Conservation (phyloP, 148 eudicot genomes). For the Cornus suecica region DNA sequence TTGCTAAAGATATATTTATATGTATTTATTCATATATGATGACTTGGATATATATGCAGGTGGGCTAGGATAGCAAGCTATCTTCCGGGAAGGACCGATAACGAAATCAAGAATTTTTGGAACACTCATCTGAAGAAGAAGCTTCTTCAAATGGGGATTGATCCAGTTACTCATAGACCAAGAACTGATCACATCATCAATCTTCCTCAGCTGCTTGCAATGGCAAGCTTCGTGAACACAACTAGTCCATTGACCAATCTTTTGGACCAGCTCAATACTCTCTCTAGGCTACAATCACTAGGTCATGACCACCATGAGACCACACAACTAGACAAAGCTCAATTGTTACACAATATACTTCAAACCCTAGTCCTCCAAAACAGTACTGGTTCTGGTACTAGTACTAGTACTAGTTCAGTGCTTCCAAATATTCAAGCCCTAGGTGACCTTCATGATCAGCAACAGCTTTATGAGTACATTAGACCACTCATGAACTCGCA, state of each 20-base stretch:
- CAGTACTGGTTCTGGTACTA: too few relatives aligned
- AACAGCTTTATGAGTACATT: slow-evolving; percentile 15
- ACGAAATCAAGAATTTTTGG: slow-evolving; percentile 56
- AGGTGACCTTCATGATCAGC: slow-evolving; percentile 13
- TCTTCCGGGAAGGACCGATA: slow-evolving; percentile 59
- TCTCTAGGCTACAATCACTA: slow-evolving; percentile 11
- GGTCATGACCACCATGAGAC: slow-evolving; percentile 11
- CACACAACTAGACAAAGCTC: slow-evolving; percentile 45
- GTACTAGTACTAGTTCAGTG: slow-evolving; percentile 22
- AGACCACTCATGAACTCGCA: slow-evolving; percentile 8
- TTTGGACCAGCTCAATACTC: slow-evolving; percentile 5
- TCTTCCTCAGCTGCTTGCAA: slow-evolving; percentile 49
- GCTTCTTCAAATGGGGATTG: slow-evolving; percentile 63
- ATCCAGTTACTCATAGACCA: slow-evolving; percentile 57
- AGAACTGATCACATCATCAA: slow-evolving; percentile 44
- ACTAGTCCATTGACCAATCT: too few relatives aligned
- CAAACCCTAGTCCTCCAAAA: slow-evolving; percentile 26
- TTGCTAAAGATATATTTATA: too few relatives aligned
- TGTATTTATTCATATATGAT: too few relatives aligned
- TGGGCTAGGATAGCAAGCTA: slow-evolving; percentile 56
- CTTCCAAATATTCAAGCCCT: slow-evolving; percentile 19
- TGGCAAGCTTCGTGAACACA: neutral
- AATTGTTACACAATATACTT: slow-evolving; percentile 35
- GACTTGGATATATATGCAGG: slow-evolving; percentile 15
- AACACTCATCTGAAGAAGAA: slow-evolving; percentile 54